Evolutionary conservation across 805 yeast species (phyloP).

Genomic region (Lipomyces sp.): DNA sequence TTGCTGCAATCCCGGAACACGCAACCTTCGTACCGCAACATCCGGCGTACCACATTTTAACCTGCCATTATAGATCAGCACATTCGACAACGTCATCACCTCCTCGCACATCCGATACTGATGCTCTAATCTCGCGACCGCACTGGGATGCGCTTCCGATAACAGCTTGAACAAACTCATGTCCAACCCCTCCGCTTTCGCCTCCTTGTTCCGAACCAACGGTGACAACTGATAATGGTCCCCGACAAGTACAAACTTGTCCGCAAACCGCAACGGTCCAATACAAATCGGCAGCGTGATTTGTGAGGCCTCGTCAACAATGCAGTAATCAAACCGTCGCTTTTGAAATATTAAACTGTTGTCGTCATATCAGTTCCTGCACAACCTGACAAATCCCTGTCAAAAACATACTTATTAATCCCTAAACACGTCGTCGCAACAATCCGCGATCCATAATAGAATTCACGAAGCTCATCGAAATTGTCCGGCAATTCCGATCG

Average conservation of each 20-base stretch:
- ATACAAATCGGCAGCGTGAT: slow-evolving; percentile 87
- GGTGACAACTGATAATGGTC: slow-evolving; percentile 96
- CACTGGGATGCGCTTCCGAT: slow-evolving; percentile 71
- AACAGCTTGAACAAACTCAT: slow-evolving; percentile 75
- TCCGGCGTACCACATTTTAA: slow-evolving; percentile 72
- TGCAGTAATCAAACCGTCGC: slow-evolving; percentile 83
- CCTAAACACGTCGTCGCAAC: slow-evolving; percentile 92
- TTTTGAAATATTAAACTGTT: slow-evolving; percentile 55
- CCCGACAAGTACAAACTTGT: slow-evolving; percentile 89
- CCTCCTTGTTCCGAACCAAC: slow-evolving; percentile 69
- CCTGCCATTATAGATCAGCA: slow-evolving; percentile 73
- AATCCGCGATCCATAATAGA: slow-evolving; percentile 63
- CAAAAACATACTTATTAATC: slow-evolving; percentile 52
- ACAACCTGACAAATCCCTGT: not conserved
- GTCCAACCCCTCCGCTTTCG: slow-evolving; percentile 67
- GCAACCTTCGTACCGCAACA: slow-evolving; percentile 64
- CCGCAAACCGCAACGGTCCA: slow-evolving; percentile 81
- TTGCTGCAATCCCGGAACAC: slow-evolving; percentile 51
- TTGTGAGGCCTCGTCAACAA: slow-evolving; percentile 96
- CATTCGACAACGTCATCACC: slow-evolving; percentile 81
- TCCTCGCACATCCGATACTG: slow-evolving; percentile 95
- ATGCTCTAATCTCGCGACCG: slow-evolving; percentile 74
- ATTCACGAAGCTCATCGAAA: slow-evolving; percentile 52
- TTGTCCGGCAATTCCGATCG: slow-evolving; percentile 24
- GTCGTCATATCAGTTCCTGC: not conserved